Conservation (phyloP, 1,284 basidiomycete species). For the Lentinula novae-zelandiae region DNA sequence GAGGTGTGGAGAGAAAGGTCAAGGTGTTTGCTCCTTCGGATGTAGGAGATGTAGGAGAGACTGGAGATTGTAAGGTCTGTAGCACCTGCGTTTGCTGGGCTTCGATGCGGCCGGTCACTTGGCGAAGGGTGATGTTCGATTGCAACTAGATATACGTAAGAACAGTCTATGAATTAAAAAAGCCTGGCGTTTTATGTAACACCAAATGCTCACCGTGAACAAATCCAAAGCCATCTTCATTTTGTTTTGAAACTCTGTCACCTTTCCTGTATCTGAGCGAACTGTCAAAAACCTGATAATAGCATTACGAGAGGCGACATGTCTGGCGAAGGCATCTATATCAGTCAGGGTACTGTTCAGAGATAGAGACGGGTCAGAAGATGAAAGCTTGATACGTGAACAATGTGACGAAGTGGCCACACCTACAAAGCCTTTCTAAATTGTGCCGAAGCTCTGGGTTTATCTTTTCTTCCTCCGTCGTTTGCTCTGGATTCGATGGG, state of each 20-base stretch:
- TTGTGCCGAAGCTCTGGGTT: not conserved
- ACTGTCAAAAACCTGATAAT: not conserved
- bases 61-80: not conserved
- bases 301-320: not conserved
- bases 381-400: not conserved
- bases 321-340: not conserved
- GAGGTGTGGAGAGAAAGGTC: not conserved
- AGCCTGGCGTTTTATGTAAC: not conserved
- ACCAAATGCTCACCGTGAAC: not conserved
- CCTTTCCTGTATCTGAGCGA: not conserved
- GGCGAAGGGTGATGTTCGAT: conserved; percentile 5
- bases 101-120: not conserved
- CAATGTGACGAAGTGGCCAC: not conserved
- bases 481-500: not conserved
- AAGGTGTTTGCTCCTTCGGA: not conserved
- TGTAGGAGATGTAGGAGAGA: not conserved
- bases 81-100: not conserved
- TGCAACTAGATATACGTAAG: not conserved
- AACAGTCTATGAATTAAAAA: not conserved
- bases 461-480: not conserved
- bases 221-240: conserved; percentile 6
- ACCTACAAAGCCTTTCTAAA: conserved; percentile 1
- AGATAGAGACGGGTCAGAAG: not conserved
- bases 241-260: not conserved
- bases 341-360: not conserved